Conservation (phyloP, 208 protist genomes). For the Phytomonas sp. region DNA sequence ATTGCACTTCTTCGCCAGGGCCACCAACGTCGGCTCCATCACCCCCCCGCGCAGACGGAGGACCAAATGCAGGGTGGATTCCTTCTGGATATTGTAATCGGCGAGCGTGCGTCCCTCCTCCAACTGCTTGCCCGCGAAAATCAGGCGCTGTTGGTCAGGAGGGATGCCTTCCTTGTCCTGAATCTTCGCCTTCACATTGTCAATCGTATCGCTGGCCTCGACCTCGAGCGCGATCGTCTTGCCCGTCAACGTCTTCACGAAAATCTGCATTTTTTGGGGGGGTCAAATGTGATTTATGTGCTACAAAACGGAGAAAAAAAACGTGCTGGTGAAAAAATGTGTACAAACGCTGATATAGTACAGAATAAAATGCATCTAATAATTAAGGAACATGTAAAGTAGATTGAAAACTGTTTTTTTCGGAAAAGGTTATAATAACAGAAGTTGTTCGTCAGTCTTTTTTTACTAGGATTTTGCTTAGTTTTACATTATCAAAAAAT, state of each 20-base stretch:
- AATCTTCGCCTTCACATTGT: conserved; percentile 98
- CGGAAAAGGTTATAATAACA: not conserved
- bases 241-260: conserved; percentile 96
- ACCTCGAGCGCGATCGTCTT: conserved; percentile 98
- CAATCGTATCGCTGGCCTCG: conserved; percentile 94
- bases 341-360: not conserved
- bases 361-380: not conserved
- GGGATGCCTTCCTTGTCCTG: conserved; percentile 98
- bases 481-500: not conserved
- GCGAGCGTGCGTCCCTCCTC: conserved; percentile 96
- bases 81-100: conserved; percentile 99
- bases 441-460: not conserved
- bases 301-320: conserved; percentile 9
- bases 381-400: not conserved
- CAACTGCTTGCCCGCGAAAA: conserved; percentile 96
- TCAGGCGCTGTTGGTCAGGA: conserved; percentile 90
- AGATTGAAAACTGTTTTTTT: not conserved
- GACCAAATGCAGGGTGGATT: conserved; percentile 98
- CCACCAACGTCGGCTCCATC: conserved; percentile 97
- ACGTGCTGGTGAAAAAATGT: conserved; percentile 2
- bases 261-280: conserved; percentile 93
- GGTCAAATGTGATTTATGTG: not conserved
- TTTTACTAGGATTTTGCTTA: not conserved
- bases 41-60: conserved; percentile 90
- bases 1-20: conserved; percentile 97